Conservation (phyloP, 176 grass and related monocot species). For the Areca catechu region DNA sequence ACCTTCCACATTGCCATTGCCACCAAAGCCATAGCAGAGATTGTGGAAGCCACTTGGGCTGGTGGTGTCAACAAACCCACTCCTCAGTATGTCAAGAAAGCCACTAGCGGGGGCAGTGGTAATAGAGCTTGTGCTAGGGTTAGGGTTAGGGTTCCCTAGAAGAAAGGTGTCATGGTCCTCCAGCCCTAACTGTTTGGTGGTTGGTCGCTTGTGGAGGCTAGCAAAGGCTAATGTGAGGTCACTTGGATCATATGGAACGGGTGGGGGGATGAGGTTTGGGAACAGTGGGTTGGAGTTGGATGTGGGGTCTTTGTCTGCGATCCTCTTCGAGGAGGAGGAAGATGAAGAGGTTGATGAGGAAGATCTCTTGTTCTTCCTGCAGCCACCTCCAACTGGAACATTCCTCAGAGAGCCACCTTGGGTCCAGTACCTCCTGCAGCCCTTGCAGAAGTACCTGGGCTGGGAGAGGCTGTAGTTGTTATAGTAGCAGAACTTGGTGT, state of each 20-base stretch:
- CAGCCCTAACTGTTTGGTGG: background rate
- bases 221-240: conserved; percentile 15
- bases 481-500: conserved; percentile 81
- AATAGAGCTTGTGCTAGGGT: background rate
- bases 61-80: conserved; percentile 1
- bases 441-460: conserved; percentile 47
- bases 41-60: conserved; percentile 2
- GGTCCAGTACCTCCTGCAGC: conserved; percentile 42
- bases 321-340: background rate
- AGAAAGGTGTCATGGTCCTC: conserved; percentile 1
- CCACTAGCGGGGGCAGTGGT: background rate
- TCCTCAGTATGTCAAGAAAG: conserved; percentile 25
- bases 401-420: conserved; percentile 29
- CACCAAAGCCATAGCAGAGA: conserved; percentile 9
- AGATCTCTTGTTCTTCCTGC: conserved; percentile 25
- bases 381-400: conserved; percentile 25
- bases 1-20: conserved; percentile 3
- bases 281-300: conserved; percentile 14
- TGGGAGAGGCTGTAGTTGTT: conserved; percentile 63
- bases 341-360: background rate
- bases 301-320: conserved; percentile 4
- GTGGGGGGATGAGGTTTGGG: background rate
- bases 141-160: background rate
- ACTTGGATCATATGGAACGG: conserved; percentile 6
- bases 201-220: background rate